These are phyloP conservation scores for Aureobasidium sp. DNA, from an alignment of 2,329 filamentous ascomycete genomes.

Conservation along the genomic window DNA sequence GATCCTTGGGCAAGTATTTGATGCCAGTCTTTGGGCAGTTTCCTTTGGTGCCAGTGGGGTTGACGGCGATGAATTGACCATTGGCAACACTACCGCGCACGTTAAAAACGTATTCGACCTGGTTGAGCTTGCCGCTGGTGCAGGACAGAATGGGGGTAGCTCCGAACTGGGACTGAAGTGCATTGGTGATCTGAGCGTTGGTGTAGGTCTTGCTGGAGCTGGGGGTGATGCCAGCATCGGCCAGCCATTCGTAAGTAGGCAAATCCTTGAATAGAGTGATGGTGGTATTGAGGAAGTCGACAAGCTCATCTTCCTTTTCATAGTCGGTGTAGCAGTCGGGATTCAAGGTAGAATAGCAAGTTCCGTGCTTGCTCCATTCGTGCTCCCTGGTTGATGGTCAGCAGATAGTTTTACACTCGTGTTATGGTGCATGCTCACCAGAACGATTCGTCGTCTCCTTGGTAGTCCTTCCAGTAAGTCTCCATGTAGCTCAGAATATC, in stretches of 20 bases:
- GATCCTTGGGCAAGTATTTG: slow-evolving; percentile 53
- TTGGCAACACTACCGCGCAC: slow-evolving; percentile 49
- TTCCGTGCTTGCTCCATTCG: slow-evolving; percentile 25
- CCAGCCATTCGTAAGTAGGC: slow-evolving; percentile 33
- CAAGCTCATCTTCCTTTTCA: slow-evolving; percentile 21
- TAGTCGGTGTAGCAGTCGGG: slow-evolving; percentile 23
- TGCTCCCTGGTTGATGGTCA: slow-evolving; percentile 14
- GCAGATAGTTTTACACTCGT: background rate
- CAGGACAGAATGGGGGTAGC: slow-evolving; percentile 55
- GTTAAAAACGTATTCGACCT: slow-evolving; percentile 56
- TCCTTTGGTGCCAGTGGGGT: slow-evolving; percentile 51
- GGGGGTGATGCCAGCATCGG: slow-evolving; percentile 52
- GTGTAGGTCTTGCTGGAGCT: slow-evolving; percentile 50
- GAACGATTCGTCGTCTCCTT: slow-evolving; percentile 21
- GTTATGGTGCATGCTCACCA: background rate
- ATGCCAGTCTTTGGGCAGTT: slow-evolving; percentile 52
- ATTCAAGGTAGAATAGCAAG: slow-evolving; percentile 23
- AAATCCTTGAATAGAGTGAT: slow-evolving; percentile 21
- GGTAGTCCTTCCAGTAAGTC: slow-evolving; percentile 23
- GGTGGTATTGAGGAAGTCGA: slow-evolving; percentile 22
- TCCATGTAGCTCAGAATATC: slow-evolving; percentile 22
- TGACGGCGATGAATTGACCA: slow-evolving; percentile 51
- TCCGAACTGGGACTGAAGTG: slow-evolving; percentile 43
- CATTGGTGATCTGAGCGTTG: slow-evolving; percentile 48
- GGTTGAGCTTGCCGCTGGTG: slow-evolving; percentile 38